Base-by-base conservation (phyloP, 2,329 filamentous ascomycete species). In the Hawksworthiomyces lignivorus region DNA sequence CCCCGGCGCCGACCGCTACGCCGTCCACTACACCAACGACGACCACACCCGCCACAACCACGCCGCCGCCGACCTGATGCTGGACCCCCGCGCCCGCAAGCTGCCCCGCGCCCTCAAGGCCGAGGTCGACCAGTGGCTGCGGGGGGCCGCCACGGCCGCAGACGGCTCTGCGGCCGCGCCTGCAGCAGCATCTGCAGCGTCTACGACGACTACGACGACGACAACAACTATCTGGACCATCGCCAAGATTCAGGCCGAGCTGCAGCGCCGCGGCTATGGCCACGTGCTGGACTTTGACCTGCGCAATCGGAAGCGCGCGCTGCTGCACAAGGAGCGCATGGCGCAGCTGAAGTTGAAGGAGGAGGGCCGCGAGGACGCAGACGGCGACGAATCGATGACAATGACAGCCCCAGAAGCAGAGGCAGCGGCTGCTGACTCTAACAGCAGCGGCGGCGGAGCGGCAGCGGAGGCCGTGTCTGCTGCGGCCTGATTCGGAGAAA, bases 11-110 rank as follows among this genome's bases (percentile, higher is more conserved):
- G 58, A 62, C 44, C 51, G 61, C 38, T 63, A 59, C 54, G 52
- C 57, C 42, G 56, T 63, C 32, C 60, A 63, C 50, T 62, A 62
- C 44, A 60, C 60, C n/a, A 60, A 60, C 47, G 55, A 53, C 43
- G 51, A 53, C 48, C 54, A 58, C 50, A 56, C 50, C 48, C 49
- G 48, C 37, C 60, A 62, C 50, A 62, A 62, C 52, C 60, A 62
- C 44, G 52, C 53, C 2, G 58, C 60, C 9, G 58, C 58, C 20
- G 59, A 62, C 48, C 52, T 59, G 15, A 55, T 54, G 40, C 55
- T 55, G n/a, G 60, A 62, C 38, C 60, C 60, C n/a, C 46, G 60
- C 3, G 57, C 57, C 15, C 48, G 60, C 31, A 61, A 59, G 46
- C 50, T 62, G 48, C 60, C 60, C 8, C 32, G 43, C 3, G 54